Percentiles rank a stretch among this genome's conserved stretches.
These are phyloP conservation scores for Chytriomyces sp. DNA, from an alignment of 192 early-diverging fungal species.

Conservation along the genomic window DNA sequence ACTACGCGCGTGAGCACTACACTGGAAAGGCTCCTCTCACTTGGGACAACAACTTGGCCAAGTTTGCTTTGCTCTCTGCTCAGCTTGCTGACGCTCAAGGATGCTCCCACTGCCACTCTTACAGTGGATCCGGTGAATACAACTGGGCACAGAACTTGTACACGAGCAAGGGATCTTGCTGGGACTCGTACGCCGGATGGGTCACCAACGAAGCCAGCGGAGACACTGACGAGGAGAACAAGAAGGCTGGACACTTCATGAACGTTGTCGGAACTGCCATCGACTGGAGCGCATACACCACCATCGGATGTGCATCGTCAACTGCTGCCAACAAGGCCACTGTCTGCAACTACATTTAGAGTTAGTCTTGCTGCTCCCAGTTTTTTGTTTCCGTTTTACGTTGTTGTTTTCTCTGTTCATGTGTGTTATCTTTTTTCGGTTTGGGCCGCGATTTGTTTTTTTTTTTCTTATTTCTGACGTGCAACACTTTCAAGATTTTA, in stretches of 20 bases:
- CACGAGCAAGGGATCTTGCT: neutral
- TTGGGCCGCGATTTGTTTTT: too few species aligned
- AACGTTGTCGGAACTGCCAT: neutral
- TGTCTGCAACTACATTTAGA: too few species aligned
- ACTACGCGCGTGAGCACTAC: conserved; percentile 32
- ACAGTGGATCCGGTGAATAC: conserved; percentile 5
- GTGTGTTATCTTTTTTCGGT: too few species aligned
- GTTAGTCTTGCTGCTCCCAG: too few species aligned
- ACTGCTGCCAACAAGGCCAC: too few species aligned
- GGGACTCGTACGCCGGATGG: conserved; percentile 14
- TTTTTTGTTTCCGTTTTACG: too few species aligned
- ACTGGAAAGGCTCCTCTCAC: neutral
- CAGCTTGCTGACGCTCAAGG: neutral
- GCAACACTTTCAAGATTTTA: too few species aligned
- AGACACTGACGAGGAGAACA: neutral
- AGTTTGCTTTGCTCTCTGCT: neutral
- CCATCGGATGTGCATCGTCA: too few species aligned
- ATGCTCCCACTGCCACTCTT: conserved; percentile 17
- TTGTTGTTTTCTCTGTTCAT: too few species aligned
- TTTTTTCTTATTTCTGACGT: too few species aligned
- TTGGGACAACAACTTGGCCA: neutral
- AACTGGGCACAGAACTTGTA: conserved; percentile 24
- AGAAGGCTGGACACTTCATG: conserved; percentile 1
- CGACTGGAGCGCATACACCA: too few species aligned
- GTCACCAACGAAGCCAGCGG: conserved; percentile 23